A percentile compares a stretch with the other conserved stretches of the same genome.
These are phyloP conservation scores for Penicillium subrubescens DNA, from an alignment of 495 filamentous ascomycete genomes.

Conservation along the genomic window DNA sequence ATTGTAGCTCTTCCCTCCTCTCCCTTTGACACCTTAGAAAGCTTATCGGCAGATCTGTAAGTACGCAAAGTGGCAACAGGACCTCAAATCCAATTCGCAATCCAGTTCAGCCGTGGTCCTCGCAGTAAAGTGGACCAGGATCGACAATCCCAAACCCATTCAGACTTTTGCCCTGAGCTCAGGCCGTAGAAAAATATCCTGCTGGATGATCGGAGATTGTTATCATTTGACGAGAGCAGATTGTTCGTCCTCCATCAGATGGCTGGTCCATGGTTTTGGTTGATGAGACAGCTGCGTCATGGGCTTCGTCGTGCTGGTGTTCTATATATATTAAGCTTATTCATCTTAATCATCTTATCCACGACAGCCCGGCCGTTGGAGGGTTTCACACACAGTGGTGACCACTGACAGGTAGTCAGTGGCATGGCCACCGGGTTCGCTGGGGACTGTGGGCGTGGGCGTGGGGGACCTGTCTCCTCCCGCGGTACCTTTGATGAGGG, in stretches of 20 bases:
- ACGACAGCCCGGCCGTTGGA: not conserved
- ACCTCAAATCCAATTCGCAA: not conserved
- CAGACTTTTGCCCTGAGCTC: slow-evolving; percentile 14
- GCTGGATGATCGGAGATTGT: not conserved
- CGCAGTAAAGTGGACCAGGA: slow-evolving; percentile 27
- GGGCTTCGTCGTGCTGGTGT: slow-evolving; percentile 12
- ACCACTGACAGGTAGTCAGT: too few species aligned
- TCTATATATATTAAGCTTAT: slow-evolving; percentile 24
- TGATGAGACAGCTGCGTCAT: slow-evolving; percentile 27
- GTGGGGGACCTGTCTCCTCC: not conserved
- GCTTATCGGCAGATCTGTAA: slow-evolving; percentile 13
- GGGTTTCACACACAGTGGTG: slow-evolving; percentile 10
- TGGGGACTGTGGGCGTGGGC: slow-evolving; percentile 1
- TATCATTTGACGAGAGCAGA: not conserved
- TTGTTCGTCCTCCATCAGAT: not conserved
- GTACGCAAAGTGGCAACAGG: slow-evolving; percentile 7
- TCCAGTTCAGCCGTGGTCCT: not conserved
- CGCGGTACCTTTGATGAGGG: not conserved
- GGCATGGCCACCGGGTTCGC: not conserved
- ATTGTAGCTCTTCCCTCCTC: not conserved
- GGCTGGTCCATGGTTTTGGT: not conserved
- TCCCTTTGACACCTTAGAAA: not conserved
- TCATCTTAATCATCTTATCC: not conserved
- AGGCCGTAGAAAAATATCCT: slow-evolving; percentile 4
- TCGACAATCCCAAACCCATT: slow-evolving; percentile 22